Evolutionary conservation across 805 yeast species (phyloP).

Genomic region (Lipomyces mesembrius): DNA sequence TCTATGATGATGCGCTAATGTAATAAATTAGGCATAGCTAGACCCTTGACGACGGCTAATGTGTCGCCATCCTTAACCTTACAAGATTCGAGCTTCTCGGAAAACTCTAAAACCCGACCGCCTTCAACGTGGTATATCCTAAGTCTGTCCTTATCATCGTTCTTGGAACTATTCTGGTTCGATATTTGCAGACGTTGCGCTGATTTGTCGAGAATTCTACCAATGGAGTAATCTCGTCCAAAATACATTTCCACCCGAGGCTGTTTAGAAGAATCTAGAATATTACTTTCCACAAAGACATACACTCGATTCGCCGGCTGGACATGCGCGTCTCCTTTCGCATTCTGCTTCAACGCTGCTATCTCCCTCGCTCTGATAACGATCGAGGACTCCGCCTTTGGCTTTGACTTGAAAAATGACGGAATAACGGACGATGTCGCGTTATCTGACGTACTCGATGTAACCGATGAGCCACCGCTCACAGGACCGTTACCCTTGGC

Average conservation of each 20-base stretch:
- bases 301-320: constrained; percentile 54
- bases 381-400: constrained; percentile 23
- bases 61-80: constrained; percentile 55
- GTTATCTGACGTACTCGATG: constrained; percentile 4
- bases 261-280: neutral
- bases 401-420: constrained; percentile 19
- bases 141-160: constrained; percentile 51
- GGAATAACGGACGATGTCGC: constrained; percentile 8
- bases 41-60: constrained; percentile 60
- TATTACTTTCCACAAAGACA: constrained; percentile 48
- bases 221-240: constrained; percentile 63
- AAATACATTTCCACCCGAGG: constrained; percentile 50
- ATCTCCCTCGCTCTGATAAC: constrained; percentile 46
- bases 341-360: constrained; percentile 52
- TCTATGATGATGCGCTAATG: constrained; percentile 8
- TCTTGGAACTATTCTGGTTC: constrained; percentile 53
- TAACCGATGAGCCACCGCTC: neutral
- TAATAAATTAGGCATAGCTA: constrained; percentile 33
- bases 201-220: constrained; percentile 59
- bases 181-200: constrained; percentile 54
- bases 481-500: constrained; percentile 1
- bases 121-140: constrained; percentile 52
- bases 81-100: constrained; percentile 50
- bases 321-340: constrained; percentile 59
- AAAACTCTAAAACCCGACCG: constrained; percentile 47